Conservation (phyloP, 306 rosid genomes). For the Trifolium fragiferum region DNA sequence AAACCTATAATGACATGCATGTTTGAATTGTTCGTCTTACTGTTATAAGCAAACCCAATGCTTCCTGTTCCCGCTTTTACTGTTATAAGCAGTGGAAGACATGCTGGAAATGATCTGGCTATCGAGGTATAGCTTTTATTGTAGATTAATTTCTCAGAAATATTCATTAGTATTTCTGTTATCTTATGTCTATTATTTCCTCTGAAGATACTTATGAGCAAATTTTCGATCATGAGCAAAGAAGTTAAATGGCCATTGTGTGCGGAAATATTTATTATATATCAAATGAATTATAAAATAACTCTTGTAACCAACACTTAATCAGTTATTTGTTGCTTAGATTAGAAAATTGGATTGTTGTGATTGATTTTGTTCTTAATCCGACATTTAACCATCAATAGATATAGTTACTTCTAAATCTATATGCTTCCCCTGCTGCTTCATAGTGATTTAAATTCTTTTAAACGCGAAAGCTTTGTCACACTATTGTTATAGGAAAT, state of each 20-base stretch:
- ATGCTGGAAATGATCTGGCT: constrained; percentile 89
- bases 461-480: constrained; percentile 36
- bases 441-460: constrained; percentile 36
- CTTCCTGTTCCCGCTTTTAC: constrained; percentile 99
- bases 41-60: constrained; percentile 52
- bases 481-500: constrained; percentile 66
- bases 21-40: too few species aligned
- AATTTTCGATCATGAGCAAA: neutral
- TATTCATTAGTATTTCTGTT: constrained; percentile 7
- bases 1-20: too few species aligned
- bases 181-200: constrained; percentile 18
- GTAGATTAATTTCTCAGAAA: constrained; percentile 24
- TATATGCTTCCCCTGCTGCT: constrained; percentile 23
- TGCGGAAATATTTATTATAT: constrained; percentile 25
- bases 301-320: neutral
- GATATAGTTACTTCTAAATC: constrained; percentile 28
- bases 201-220: constrained; percentile 19
- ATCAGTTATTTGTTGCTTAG: constrained; percentile 22
- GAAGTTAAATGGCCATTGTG: constrained; percentile 32
- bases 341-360: constrained; percentile 4
- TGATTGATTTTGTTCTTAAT: constrained; percentile 35
- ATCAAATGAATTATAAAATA: constrained; percentile 18
- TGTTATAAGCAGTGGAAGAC: constrained; percentile 89
- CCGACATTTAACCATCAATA: constrained; percentile 14
- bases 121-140: constrained; percentile 68